phyloP scores from a whole-genome alignment of 1,284 basidiomycete genomes.

The Wallemia hederae region DNA sequence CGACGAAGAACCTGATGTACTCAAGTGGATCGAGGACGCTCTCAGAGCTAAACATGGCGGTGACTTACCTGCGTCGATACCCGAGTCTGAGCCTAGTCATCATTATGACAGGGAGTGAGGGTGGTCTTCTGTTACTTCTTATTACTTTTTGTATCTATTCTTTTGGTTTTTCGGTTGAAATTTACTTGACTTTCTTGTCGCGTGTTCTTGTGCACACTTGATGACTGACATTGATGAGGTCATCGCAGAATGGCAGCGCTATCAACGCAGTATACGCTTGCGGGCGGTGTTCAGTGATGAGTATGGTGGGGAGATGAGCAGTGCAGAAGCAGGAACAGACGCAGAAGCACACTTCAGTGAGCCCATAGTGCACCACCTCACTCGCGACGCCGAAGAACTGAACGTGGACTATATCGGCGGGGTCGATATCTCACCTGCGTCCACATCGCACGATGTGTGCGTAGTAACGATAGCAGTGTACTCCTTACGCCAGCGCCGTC shows the following conservation, averaged over 20 bases:
- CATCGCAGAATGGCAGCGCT: neutral
- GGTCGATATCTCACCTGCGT: neutral
- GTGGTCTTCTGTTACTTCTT: too few species aligned
- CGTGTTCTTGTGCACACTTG: neutral
- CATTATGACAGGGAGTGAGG: neutral
- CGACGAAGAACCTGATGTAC: conserved; percentile 8
- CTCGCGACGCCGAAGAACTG: too few species aligned
- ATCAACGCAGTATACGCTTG: neutral
- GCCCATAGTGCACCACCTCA: too few species aligned
- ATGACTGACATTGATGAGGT: neutral
- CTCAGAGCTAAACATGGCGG: neutral
- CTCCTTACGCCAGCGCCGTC: neutral
- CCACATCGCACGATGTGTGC: neutral
- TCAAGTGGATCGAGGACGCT: neutral
- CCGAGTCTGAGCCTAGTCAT: neutral
- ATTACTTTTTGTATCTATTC: too few species aligned
- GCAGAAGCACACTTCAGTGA: too few species aligned
- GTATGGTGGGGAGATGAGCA: neutral
- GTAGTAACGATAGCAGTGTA: neutral
- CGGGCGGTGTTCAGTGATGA: neutral
- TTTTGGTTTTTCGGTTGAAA: too few species aligned
- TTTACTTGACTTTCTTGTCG: neutral
- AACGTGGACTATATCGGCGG: neutral
- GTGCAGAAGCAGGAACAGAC: too few species aligned
- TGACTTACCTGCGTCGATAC: neutral